Percentiles rank a stretch among this genome's conserved stretches.
Evolutionary conservation across 2,329 filamentous ascomycete species (phyloP).

Genomic region (Cryoendolithus antarcticus): DNA sequence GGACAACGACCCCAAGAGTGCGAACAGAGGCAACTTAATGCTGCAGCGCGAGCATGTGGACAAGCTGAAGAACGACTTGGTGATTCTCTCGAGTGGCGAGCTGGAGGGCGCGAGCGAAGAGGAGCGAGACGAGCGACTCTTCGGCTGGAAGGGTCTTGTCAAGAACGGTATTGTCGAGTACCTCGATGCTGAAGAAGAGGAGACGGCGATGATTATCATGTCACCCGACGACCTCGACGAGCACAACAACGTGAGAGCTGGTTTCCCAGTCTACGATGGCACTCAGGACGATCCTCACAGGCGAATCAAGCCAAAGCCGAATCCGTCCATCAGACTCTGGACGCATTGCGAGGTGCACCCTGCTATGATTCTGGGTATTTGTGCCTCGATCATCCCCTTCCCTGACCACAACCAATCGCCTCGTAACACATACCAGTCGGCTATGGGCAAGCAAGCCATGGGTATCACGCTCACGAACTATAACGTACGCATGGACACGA

Average conservation of each 20-base stretch:
- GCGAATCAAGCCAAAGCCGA: slow-evolving; percentile 78
- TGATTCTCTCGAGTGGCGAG: slow-evolving; percentile 35
- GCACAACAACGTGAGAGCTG: slow-evolving; percentile 28
- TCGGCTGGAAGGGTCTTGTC: slow-evolving; percentile 81
- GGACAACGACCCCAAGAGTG: slow-evolving; percentile 66
- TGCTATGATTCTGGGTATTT: slow-evolving; percentile 97
- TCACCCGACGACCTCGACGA: slow-evolving; percentile 84
- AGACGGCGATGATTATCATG: slow-evolving; percentile 99
- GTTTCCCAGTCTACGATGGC: slow-evolving; percentile 7
- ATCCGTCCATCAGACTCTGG: slow-evolving; percentile 78
- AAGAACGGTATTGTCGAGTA: slow-evolving; percentile 84
- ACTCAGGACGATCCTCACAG: slow-evolving; percentile 55
- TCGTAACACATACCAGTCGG: slow-evolving; percentile 97
- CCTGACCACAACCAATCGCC: slow-evolving; percentile 97
- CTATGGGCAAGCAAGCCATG: slow-evolving; percentile 99
- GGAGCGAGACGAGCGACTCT: slow-evolving; percentile 48
- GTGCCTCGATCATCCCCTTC: slow-evolving; percentile 98
- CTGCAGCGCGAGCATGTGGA: slow-evolving; percentile 75
- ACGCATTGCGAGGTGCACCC: slow-evolving; percentile 99
- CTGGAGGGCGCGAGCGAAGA: slow-evolving; percentile 45
- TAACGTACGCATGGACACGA: slow-evolving; percentile 93
- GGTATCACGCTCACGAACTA: slow-evolving; percentile 98
- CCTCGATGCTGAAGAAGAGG: slow-evolving; percentile 94
- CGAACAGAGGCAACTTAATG: slow-evolving; percentile 64
- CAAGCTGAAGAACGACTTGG: slow-evolving; percentile 61